A percentile compares a stretch with the other conserved stretches of the same genome.
Conservation (phyloP, 345 rosid species). For the Erysimum cheiranthoides region DNA sequence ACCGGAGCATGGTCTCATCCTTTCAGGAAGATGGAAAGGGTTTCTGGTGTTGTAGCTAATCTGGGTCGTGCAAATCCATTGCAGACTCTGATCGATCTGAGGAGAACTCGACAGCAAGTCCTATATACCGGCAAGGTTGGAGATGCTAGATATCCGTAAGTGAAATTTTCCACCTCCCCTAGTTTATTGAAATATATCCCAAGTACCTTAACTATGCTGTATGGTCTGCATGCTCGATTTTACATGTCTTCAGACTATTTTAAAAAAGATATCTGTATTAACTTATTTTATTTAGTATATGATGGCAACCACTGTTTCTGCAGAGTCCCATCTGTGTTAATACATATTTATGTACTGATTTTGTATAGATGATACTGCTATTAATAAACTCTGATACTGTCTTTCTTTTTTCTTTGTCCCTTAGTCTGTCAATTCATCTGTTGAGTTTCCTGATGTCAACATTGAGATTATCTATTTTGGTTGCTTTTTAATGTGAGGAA, state of each 20-base stretch:
- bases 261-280: neutral
- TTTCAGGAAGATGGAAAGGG: slow-evolving; percentile 77
- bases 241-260: slow-evolving; percentile 26
- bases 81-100: slow-evolving; percentile 80
- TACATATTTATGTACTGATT: neutral
- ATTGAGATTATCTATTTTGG: slow-evolving; percentile 1
- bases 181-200: neutral
- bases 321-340: slow-evolving; percentile 3
- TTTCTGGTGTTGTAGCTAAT: slow-evolving; percentile 91
- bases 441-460: slow-evolving; percentile 11
- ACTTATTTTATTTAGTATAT: slow-evolving; percentile 8
- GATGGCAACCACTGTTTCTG: slow-evolving; percentile 23
- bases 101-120: slow-evolving; percentile 87
- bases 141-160: slow-evolving; percentile 99
- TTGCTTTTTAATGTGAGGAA: slow-evolving; percentile 1
- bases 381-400: slow-evolving; percentile 2
- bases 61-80: slow-evolving; percentile 87
- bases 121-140: slow-evolving; percentile 91
- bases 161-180: slow-evolving; percentile 21
- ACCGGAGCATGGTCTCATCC: slow-evolving; percentile 99
- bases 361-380: slow-evolving; percentile 17
- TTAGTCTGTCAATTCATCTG: neutral
- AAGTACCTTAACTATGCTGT: neutral
- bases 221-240: slow-evolving; percentile 20
- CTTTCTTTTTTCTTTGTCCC: slow-evolving; percentile 23